Evolutionary conservation across 2,329 filamentous ascomycete species (phyloP).

Genomic region (Penicillium olsonii): DNA sequence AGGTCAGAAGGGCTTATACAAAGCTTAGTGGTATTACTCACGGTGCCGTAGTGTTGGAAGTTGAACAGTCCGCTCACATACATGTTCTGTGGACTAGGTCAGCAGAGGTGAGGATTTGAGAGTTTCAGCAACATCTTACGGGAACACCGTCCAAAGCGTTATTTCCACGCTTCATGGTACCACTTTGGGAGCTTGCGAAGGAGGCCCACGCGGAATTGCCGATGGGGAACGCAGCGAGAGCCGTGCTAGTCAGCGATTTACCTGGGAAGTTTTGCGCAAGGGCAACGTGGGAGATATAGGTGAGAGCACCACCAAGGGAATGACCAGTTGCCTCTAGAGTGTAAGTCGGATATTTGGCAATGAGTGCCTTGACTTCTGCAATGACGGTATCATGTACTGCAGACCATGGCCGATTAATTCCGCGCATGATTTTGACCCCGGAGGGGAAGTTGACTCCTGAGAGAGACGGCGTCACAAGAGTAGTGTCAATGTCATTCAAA

Average conservation of each 20-base stretch:
- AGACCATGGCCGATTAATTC: slow-evolving; percentile 30
- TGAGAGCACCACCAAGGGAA: slow-evolving; percentile 34
- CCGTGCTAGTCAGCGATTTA: slow-evolving; percentile 32
- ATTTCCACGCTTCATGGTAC: slow-evolving; percentile 30
- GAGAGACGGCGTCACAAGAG: slow-evolving; percentile 24
- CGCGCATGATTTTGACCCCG: slow-evolving; percentile 30
- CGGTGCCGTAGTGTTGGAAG: slow-evolving; percentile 30
- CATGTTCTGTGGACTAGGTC: slow-evolving; percentile 25
- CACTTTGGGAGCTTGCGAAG: slow-evolving; percentile 26
- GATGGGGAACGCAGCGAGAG: slow-evolving; percentile 36
- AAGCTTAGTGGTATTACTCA: slow-evolving; percentile 8
- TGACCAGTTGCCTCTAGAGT: slow-evolving; percentile 33
- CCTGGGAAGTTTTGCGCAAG: slow-evolving; percentile 33
- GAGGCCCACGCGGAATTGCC: slow-evolving; percentile 29
- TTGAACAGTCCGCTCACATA: slow-evolving; percentile 23
- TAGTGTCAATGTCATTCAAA: slow-evolving; percentile 30
- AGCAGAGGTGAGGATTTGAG: neutral
- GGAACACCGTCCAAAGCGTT: slow-evolving; percentile 31
- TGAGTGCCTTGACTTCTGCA: slow-evolving; percentile 27
- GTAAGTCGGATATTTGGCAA: slow-evolving; percentile 30
- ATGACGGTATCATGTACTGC: slow-evolving; percentile 32
- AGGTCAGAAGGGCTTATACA: neutral
- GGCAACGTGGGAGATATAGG: slow-evolving; percentile 35
- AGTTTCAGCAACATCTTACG: slow-evolving; percentile 11
- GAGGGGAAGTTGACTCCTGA: slow-evolving; percentile 32